A percentile compares a stretch with the other conserved stretches of the same genome.
These are phyloP conservation scores for Fusarium nisikadoi DNA, from an alignment of 2,329 filamentous ascomycete genomes.

Conservation along the genomic window DNA sequence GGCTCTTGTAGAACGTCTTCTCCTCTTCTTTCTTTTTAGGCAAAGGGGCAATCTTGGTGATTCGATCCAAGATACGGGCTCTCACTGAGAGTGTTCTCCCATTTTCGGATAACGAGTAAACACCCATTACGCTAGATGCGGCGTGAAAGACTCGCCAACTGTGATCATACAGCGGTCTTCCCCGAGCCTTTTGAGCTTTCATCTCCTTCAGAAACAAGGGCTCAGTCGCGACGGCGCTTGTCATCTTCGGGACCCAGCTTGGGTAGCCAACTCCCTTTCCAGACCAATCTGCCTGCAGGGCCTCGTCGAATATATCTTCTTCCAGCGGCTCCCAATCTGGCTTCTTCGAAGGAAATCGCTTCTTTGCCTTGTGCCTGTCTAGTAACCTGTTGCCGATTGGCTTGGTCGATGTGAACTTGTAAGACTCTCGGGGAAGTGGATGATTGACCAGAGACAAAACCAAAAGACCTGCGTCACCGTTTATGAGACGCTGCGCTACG, in stretches of 20 bases:
- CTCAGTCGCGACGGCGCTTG: constrained; percentile 9
- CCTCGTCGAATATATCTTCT: constrained; percentile 10
- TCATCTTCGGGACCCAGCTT: constrained; percentile 20
- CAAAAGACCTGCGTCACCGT: background rate
- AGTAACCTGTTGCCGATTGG: constrained; percentile 1
- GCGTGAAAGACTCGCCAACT: constrained; percentile 1
- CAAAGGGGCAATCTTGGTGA: background rate
- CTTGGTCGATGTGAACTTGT: constrained; percentile 8
- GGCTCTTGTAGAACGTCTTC: background rate
- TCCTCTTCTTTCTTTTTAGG: background rate
- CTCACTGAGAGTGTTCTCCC: background rate
- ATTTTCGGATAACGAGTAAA: background rate
- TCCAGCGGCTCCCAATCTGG: background rate
- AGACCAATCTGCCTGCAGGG: constrained; percentile 9
- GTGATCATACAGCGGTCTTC: background rate
- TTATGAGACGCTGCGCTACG: constrained; percentile 7
- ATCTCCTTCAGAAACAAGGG: constrained; percentile 15
- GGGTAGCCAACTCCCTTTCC: background rate
- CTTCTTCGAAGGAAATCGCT: background rate
- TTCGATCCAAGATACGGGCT: background rate
- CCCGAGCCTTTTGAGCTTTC: constrained; percentile 4
- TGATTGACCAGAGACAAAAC: constrained; percentile 6
- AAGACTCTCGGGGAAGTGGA: constrained; percentile 2
- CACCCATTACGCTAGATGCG: background rate
- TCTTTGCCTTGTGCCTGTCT: constrained; percentile 6